phyloP scores from a whole-genome alignment of 2,329 filamentous ascomycete species.

The Trichoderma sp. region DNA sequence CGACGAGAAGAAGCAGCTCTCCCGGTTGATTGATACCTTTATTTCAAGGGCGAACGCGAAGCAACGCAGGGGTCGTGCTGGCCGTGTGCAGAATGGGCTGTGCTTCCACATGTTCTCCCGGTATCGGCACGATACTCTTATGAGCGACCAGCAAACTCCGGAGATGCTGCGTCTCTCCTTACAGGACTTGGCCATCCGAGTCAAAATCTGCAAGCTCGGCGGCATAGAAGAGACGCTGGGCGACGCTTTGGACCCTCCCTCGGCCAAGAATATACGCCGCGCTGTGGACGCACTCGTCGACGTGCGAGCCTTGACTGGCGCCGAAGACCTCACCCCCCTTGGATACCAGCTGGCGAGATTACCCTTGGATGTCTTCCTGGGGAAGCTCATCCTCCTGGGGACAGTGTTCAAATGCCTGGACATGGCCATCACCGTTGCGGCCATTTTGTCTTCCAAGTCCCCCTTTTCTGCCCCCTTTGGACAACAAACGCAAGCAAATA shows the following conservation, averaged over 20 bases:
- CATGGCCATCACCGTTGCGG: conserved; percentile 86
- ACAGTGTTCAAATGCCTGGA: conserved; percentile 89
- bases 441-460: conserved; percentile 91
- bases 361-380: conserved; percentile 90
- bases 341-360: conserved; percentile 85
- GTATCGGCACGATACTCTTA: conserved; percentile 78
- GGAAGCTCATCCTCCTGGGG: conserved; percentile 87
- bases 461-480: conserved; percentile 88
- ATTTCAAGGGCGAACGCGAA: conserved; percentile 96
- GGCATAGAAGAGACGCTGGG: conserved; percentile 88
- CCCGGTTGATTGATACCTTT: conserved; percentile 88
- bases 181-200: conserved; percentile 91
- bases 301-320: conserved; percentile 79
- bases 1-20: conserved; percentile 89
- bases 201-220: conserved; percentile 96
- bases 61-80: conserved; percentile 88
- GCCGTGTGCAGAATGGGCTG: conserved; percentile 90
- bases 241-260: conserved; percentile 87
- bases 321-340: conserved; percentile 83
- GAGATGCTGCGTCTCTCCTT: conserved; percentile 94
- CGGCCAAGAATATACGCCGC: conserved; percentile 86
- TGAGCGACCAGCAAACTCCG: conserved; percentile 91
- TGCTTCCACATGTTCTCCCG: conserved; percentile 97
- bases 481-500: conserved; percentile 78
- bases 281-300: conserved; percentile 93